phyloP scores from a whole-genome alignment of 371 early-diverging fungal genomes.

The Rhizomucor miehei region DNA sequence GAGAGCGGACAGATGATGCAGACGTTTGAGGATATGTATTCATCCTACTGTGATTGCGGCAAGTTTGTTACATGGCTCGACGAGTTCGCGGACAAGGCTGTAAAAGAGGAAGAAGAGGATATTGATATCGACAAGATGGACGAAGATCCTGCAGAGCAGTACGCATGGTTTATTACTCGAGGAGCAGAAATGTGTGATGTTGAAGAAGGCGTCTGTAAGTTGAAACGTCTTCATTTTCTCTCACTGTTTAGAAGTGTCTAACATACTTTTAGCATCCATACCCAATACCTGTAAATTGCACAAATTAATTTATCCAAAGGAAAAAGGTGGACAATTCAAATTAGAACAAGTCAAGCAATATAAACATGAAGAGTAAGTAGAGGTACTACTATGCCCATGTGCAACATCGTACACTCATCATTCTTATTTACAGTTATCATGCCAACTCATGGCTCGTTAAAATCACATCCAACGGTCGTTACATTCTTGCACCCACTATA shows the following conservation, averaged over 20 bases:
- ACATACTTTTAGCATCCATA: constrained; percentile 54
- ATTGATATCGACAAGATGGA: constrained; percentile 8
- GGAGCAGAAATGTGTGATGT: constrained; percentile 89
- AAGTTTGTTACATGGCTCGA: constrained; percentile 76
- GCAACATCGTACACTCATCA: not conserved
- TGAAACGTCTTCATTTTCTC: too few relatives aligned
- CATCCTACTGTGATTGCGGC: constrained; percentile 89
- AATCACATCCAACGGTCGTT: constrained; percentile 81
- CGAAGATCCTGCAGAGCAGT: constrained; percentile 22
- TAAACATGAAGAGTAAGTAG: constrained; percentile 71
- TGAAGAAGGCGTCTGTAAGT: constrained; percentile 75
- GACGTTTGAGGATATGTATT: constrained; percentile 77
- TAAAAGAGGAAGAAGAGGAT: constrained; percentile 9
- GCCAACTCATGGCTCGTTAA: constrained; percentile 93
- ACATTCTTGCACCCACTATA: constrained; percentile 83
- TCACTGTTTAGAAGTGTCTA: too few relatives aligned
- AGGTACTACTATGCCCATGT: not conserved
- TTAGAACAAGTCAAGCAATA: constrained; percentile 70
- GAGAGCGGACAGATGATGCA: constrained; percentile 76
- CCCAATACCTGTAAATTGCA: constrained; percentile 84
- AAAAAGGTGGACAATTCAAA: constrained; percentile 61
- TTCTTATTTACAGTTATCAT: constrained; percentile 53
- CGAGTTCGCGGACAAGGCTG: constrained; percentile 21
- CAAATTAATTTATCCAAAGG: constrained; percentile 74
- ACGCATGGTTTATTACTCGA: constrained; percentile 79